A percentile compares a stretch with the other conserved stretches of the same genome.
Evolutionary conservation across 2,329 filamentous ascomycete species (phyloP).

Genomic region (Catunica adiposa): DNA sequence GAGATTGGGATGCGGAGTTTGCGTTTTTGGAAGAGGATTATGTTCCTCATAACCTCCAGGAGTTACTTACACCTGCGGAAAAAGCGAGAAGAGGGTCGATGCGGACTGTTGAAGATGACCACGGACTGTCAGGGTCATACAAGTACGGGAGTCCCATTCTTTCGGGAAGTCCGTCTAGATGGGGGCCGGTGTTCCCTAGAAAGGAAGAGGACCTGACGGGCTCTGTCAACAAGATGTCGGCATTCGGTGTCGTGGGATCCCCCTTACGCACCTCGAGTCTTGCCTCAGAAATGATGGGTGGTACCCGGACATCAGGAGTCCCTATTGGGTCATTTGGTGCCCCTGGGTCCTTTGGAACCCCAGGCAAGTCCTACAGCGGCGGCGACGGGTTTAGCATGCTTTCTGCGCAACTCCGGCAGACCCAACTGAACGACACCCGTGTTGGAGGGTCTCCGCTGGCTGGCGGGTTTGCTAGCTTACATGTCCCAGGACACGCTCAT

Average conservation of each 20-base stretch:
- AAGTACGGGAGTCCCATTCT: conserved; percentile 45
- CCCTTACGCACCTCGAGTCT: conserved; percentile 47
- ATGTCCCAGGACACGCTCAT: background rate
- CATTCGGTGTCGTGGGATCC: conserved; percentile 49
- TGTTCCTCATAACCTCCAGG: conserved; percentile 54
- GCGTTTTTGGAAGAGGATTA: conserved; percentile 74
- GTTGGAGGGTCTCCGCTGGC: conserved; percentile 8
- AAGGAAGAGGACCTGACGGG: conserved; percentile 35
- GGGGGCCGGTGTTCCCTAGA: conserved; percentile 43
- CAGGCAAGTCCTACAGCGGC: conserved; percentile 4
- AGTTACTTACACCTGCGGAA: conserved; percentile 49
- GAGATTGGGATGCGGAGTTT: conserved; percentile 51
- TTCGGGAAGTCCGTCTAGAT: conserved; percentile 42
- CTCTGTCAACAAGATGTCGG: conserved; percentile 27
- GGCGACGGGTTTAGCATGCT: conserved; percentile 12
- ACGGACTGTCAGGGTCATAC: conserved; percentile 28
- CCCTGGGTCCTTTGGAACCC: conserved; percentile 3
- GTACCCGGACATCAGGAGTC: background rate
- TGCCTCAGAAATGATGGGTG: conserved; percentile 26
- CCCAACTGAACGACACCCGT: conserved; percentile 7
- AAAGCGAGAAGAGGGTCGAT: conserved; percentile 48
- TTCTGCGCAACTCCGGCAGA: conserved; percentile 10
- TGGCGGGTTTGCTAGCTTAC: background rate
- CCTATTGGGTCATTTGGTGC: background rate
- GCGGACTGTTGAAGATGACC: conserved; percentile 34